Percentiles rank a stretch among this genome's conserved stretches.
phyloP scores from a whole-genome alignment of 139 green algal species.

The Chlamydomonas incerta region DNA sequence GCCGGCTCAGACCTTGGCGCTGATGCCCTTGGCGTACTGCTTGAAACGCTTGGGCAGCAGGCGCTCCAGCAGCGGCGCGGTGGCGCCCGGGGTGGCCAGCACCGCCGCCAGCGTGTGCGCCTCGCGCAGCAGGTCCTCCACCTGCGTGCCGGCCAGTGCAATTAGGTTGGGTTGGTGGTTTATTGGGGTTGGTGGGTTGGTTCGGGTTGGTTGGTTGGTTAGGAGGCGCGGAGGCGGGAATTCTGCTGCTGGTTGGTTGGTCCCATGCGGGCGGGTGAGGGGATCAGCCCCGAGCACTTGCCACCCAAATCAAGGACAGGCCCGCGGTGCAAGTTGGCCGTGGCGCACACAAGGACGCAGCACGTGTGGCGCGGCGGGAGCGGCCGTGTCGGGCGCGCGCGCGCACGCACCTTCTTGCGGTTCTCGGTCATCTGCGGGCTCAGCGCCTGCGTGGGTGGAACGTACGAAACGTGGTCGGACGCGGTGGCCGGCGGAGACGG shows the following conservation, averaged over 20 bases:
- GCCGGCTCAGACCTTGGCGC: slow-evolving; percentile 32
- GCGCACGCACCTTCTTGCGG: slow-evolving; percentile 67
- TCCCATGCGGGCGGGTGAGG: too few species aligned
- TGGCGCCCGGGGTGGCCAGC: slow-evolving; percentile 46
- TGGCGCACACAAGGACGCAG: too few species aligned
- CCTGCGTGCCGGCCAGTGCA: slow-evolving; percentile 40
- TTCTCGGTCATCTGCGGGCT: slow-evolving; percentile 89
- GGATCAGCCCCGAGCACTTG: too few species aligned
- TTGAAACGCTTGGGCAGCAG: slow-evolving; percentile 91
- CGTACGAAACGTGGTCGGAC: too few species aligned
- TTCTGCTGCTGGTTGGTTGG: too few species aligned
- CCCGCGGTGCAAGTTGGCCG: too few species aligned
- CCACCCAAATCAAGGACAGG: too few species aligned
- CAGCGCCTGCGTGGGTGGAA: slow-evolving; percentile 67
- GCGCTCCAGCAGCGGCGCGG: slow-evolving; percentile 73
- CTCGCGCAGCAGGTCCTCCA: slow-evolving; percentile 86
- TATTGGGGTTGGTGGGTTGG: background rate
- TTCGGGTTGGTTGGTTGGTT: background rate
- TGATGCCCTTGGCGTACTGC: slow-evolving; percentile 86
- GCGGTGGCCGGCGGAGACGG: too few species aligned
- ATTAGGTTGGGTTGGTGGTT: background rate
- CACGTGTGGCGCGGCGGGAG: too few species aligned
- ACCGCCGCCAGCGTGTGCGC: slow-evolving; percentile 58
- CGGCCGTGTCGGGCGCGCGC: too few species aligned
- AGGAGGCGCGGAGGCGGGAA: background rate